Conservation (phyloP, 441 rosid genomes). For the Erodium trifolium region DNA sequence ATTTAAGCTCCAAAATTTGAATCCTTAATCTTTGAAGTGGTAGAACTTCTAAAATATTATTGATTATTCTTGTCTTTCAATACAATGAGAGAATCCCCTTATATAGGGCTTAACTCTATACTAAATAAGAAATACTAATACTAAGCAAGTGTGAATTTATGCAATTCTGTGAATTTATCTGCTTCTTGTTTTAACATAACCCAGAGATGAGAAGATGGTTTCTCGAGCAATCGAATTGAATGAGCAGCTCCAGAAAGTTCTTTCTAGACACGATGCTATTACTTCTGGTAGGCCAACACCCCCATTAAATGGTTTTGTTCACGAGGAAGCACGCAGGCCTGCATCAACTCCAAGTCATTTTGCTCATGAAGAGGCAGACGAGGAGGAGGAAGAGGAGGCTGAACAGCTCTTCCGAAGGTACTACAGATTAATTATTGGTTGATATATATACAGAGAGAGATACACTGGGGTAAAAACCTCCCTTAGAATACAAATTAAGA, state of each 20-base stretch:
- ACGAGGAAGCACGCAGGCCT: conserved; percentile 20
- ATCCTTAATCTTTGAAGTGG: too few species aligned
- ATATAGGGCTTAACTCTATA: too few species aligned
- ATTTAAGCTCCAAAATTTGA: too few species aligned
- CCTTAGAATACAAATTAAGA: too few species aligned
- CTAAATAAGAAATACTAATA: too few species aligned
- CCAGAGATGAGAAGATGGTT: conserved; percentile 74
- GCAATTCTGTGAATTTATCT: neutral
- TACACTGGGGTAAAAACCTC: too few species aligned
- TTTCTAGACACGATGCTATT: conserved; percentile 64
- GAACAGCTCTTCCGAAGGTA: conserved; percentile 94
- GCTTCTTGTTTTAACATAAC: conserved; percentile 17
- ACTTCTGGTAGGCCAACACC: conserved; percentile 39
- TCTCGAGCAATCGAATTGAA: conserved; percentile 87
- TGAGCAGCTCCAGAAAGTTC: conserved; percentile 79
- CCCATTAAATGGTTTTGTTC: conserved; percentile 13
- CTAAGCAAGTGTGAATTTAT: too few species aligned
- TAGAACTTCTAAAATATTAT: too few species aligned
- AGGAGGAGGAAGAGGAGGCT: conserved; percentile 59
- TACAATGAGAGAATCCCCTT: too few species aligned
- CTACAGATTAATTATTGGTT: neutral
- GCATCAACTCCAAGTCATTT: conserved; percentile 33
- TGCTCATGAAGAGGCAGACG: conserved; percentile 40
- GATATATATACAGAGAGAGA: too few species aligned
- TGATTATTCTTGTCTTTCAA: too few species aligned